Conservation (phyloP, 768 basidiomycete genomes). For the Symmetrospora coprosmae region DNA sequence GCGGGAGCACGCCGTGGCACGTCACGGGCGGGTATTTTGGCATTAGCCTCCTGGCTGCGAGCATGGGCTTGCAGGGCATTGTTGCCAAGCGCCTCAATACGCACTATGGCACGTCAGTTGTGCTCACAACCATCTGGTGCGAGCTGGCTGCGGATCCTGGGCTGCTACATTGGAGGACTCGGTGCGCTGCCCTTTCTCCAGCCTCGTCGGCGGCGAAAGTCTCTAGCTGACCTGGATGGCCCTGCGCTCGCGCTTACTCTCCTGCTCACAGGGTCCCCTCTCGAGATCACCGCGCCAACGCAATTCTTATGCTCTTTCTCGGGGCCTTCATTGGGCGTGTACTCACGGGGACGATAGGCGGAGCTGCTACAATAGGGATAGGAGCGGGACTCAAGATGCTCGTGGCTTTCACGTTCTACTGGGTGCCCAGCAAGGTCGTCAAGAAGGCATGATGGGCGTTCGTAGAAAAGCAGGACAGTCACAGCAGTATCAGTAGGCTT, state of each 20-base stretch:
- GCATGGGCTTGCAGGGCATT: slow-evolving; percentile 71
- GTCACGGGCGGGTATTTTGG: slow-evolving; percentile 53
- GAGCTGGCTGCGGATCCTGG: slow-evolving; percentile 13
- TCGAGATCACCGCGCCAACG: slow-evolving; percentile 33
- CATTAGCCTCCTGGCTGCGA: slow-evolving; percentile 64
- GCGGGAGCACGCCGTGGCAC: slow-evolving; percentile 45
- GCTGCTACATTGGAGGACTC: neutral
- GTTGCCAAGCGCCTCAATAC: slow-evolving; percentile 66
- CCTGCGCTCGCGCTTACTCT: slow-evolving; percentile 32
- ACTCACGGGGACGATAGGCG: slow-evolving; percentile 30
- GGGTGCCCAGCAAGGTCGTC: slow-evolving; percentile 71
- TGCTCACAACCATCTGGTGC: slow-evolving; percentile 45
- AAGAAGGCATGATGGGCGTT: too few species aligned
- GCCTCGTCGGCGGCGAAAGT: slow-evolving; percentile 10
- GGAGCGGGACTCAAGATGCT: slow-evolving; percentile 16
- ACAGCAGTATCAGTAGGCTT: neutral
- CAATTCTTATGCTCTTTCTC: slow-evolving; percentile 33
- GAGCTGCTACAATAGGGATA: slow-evolving; percentile 21
- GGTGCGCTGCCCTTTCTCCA: neutral
- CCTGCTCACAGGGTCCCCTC: slow-evolving; percentile 32
- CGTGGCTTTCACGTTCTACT: slow-evolving; percentile 53
- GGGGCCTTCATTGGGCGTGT: slow-evolving; percentile 35
- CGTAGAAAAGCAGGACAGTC: too few species aligned
- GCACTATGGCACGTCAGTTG: slow-evolving; percentile 66
- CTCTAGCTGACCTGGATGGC: slow-evolving; percentile 32